A percentile compares a stretch with the other conserved stretches of the same genome.
Evolutionary conservation across 345 rosid genomes (phyloP).

Genomic region (Zanthoxylum bungeanum): DNA sequence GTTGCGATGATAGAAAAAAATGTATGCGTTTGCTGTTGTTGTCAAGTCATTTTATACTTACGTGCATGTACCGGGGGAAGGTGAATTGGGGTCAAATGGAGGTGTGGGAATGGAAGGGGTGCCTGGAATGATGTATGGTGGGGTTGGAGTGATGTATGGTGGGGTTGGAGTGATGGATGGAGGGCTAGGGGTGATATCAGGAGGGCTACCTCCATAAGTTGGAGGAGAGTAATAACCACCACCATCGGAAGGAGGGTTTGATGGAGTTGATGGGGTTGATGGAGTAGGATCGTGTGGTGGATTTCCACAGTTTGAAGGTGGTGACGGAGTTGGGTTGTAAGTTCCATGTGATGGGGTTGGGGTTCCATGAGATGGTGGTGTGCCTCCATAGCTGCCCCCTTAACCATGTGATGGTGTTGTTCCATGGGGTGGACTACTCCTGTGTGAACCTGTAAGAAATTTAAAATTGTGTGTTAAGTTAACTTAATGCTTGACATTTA

Average conservation of each 20-base stretch:
- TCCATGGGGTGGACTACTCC: constrained; percentile 21
- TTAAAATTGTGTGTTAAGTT: not conserved
- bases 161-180: constrained; percentile 48
- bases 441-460: too few species aligned
- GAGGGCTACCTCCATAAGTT: constrained; percentile 21
- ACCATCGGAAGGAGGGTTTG: constrained; percentile 52
- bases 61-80: constrained; percentile 80
- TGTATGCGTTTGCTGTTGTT: not conserved
- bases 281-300: constrained; percentile 41
- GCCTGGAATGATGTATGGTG: constrained; percentile 45
- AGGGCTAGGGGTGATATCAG: constrained; percentile 38
- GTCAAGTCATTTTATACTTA: constrained; percentile 30
- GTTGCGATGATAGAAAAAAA: not conserved
- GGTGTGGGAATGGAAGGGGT: constrained; percentile 52
- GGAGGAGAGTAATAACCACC: constrained; percentile 60
- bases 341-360: constrained; percentile 42
- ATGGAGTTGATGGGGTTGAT: constrained; percentile 36
- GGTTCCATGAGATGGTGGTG: constrained; percentile 20
- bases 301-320: constrained; percentile 30
- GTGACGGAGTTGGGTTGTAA: constrained; percentile 40
- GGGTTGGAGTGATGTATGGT: constrained; percentile 32
- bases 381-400: not conserved
- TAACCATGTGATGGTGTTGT: not conserved
- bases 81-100: constrained; percentile 73
- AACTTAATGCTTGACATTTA: not conserved